Conservation (phyloP, 1,284 basidiomycete genomes). For the Ustilago esculenta region DNA sequence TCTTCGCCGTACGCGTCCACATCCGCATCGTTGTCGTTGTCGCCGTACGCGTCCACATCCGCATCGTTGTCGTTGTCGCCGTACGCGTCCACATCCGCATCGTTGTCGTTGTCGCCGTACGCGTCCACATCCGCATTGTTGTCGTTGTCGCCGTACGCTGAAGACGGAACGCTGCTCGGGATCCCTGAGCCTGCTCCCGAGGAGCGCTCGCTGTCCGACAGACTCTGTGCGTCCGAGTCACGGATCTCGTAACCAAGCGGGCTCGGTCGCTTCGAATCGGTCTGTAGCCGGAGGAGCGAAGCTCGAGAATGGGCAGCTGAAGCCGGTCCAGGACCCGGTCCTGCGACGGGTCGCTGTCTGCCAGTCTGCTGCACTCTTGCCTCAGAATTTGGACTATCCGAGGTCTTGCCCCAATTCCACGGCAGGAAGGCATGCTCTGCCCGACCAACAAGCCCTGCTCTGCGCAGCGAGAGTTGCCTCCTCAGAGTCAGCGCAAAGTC, state of each 20-base stretch:
- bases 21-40: slow-evolving; percentile 40
- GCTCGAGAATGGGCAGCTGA: slow-evolving; percentile 47
- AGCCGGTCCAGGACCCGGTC: slow-evolving; percentile 51
- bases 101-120: slow-evolving; percentile 30
- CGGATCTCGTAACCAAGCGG: slow-evolving; percentile 35
- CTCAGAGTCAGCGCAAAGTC: slow-evolving; percentile 36
- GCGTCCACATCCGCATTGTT: slow-evolving; percentile 27
- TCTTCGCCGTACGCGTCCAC: slow-evolving; percentile 27
- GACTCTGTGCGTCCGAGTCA: slow-evolving; percentile 40
- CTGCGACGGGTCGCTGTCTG: slow-evolving; percentile 14
- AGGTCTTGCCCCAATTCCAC: slow-evolving; percentile 27
- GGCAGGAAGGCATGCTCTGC: slow-evolving; percentile 49
- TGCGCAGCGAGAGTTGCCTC: slow-evolving; percentile 39
- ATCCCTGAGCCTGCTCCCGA: slow-evolving; percentile 48
- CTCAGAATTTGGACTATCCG: not conserved
- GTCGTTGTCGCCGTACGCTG: slow-evolving; percentile 47
- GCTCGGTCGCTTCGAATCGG: slow-evolving; percentile 13
- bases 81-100: too few relatives aligned
- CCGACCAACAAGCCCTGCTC: slow-evolving; percentile 37
- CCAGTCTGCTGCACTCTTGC: slow-evolving; percentile 3
- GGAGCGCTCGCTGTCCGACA: slow-evolving; percentile 43
- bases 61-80: slow-evolving; percentile 45
- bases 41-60: slow-evolving; percentile 36
- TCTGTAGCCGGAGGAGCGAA: slow-evolving; percentile 16
- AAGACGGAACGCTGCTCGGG: slow-evolving; percentile 49